phyloP scores from a whole-genome alignment of 306 rosid species.

The Sicyos baderoa region DNA sequence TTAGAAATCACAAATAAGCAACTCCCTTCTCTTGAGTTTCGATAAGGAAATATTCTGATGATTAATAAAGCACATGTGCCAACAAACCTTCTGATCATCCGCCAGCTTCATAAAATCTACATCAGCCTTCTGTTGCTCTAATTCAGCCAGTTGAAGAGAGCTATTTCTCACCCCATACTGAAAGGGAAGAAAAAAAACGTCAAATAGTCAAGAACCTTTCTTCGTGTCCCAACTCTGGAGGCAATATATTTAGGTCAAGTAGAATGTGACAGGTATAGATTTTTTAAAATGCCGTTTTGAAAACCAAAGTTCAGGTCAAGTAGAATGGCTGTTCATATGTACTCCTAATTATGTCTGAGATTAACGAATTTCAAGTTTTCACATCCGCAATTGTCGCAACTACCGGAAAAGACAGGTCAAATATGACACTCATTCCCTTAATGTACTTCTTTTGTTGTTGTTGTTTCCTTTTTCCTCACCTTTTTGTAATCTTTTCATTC shows the following conservation, averaged over 20 bases:
- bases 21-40: constrained; percentile 23
- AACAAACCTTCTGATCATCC: constrained; percentile 85
- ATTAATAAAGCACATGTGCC: constrained; percentile 19
- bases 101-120: constrained; percentile 74
- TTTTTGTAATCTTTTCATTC: too few relatives aligned
- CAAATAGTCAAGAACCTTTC: constrained; percentile 20
- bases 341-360: background rate
- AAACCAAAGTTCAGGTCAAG: background rate
- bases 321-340: background rate
- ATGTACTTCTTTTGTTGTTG: too few relatives aligned
- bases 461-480: background rate
- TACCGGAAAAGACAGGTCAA: background rate
- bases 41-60: constrained; percentile 22
- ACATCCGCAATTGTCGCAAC: background rate
- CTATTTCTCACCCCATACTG: constrained; percentile 57
- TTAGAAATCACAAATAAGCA: constrained; percentile 28
- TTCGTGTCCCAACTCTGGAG: background rate
- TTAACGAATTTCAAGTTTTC: background rate
- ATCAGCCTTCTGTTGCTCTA: constrained; percentile 72
- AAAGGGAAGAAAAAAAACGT: constrained; percentile 31
- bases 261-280: background rate
- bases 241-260: too few relatives aligned
- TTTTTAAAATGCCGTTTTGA: background rate
- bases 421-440: too few relatives aligned
- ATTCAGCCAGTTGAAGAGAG: constrained; percentile 73